A percentile compares a stretch with the other conserved stretches of the same genome.
These are phyloP conservation scores for Coemansia sp. DNA, from an alignment of 192 early-diverging fungal species.

Conservation along the genomic window DNA sequence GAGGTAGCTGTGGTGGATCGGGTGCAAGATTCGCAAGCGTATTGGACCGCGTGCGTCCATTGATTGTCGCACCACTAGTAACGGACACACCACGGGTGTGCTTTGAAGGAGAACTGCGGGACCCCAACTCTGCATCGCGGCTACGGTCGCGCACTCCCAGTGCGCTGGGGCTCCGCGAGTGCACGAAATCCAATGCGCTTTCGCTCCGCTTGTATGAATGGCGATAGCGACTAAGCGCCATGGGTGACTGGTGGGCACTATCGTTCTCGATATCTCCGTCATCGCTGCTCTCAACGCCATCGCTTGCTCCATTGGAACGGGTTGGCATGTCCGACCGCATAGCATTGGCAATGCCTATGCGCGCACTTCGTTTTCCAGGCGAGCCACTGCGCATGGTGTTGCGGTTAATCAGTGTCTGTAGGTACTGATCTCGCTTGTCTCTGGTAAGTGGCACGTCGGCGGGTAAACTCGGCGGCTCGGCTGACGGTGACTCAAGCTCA, in stretches of 20 bases:
- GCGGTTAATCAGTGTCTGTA: slow-evolving; percentile 52
- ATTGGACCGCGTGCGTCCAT: slow-evolving; percentile 43
- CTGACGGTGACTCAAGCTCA: slow-evolving; percentile 14
- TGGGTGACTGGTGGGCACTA: neutral
- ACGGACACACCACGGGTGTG: slow-evolving; percentile 29
- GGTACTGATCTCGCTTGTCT: slow-evolving; percentile 54
- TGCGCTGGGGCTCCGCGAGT: slow-evolving; percentile 21
- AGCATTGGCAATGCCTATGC: slow-evolving; percentile 24
- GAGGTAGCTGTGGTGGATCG: neutral
- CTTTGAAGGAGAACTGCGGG: slow-evolving; percentile 25
- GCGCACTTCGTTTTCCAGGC: slow-evolving; percentile 30
- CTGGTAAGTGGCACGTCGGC: slow-evolving; percentile 43
- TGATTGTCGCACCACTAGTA: slow-evolving; percentile 34
- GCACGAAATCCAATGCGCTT: slow-evolving; percentile 24
- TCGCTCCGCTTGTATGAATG: slow-evolving; percentile 49
- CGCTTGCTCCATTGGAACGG: slow-evolving; percentile 2
- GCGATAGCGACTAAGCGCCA: slow-evolving; percentile 8
- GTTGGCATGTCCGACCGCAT: slow-evolving; percentile 39
- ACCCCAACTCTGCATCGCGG: slow-evolving; percentile 6
- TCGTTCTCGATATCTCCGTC: slow-evolving; percentile 28
- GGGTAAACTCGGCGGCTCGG: slow-evolving; percentile 5
- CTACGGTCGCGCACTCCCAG: slow-evolving; percentile 21
- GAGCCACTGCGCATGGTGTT: slow-evolving; percentile 42
- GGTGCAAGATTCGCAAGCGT: slow-evolving; percentile 11
- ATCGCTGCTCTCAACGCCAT: slow-evolving; percentile 13